Conservation (phyloP, 192 early-diverging fungal genomes). For the Backusella mclennaniae region DNA sequence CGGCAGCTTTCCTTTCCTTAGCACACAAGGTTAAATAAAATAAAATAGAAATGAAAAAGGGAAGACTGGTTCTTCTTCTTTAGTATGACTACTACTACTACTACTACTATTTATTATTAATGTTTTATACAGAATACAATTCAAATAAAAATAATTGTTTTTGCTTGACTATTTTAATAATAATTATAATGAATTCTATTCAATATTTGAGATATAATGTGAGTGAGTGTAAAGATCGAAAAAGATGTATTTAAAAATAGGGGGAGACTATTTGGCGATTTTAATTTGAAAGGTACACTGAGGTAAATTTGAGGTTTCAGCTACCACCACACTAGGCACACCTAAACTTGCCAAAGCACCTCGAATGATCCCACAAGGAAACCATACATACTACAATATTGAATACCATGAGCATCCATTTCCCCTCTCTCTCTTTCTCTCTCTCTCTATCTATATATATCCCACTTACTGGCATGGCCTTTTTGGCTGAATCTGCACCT, state of each 20-base stretch:
- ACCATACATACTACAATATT: constrained; percentile 76
- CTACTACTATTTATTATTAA: no score
- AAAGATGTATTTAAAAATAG: background rate
- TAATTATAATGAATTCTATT: background rate
- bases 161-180: background rate
- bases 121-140: background rate
- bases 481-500: constrained; percentile 71
- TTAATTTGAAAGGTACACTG: constrained; percentile 87
- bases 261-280: constrained; percentile 47
- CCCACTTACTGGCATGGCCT: constrained; percentile 71
- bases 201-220: background rate
- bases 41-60: background rate
- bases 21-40: background rate
- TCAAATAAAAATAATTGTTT: background rate
- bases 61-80: background rate
- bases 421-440: background rate
- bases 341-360: constrained; percentile 93
- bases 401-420: background rate
- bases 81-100: background rate
- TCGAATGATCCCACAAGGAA: constrained; percentile 96
- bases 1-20: background rate
- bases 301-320: constrained; percentile 80
- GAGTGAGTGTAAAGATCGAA: background rate
- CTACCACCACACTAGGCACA: constrained; percentile 78
- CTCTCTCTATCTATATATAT: background rate